Percentiles rank a stretch among this genome's conserved stretches.
phyloP scores from a whole-genome alignment of 2,329 filamentous ascomycete species.

The Verticillium nonalfalfae region DNA sequence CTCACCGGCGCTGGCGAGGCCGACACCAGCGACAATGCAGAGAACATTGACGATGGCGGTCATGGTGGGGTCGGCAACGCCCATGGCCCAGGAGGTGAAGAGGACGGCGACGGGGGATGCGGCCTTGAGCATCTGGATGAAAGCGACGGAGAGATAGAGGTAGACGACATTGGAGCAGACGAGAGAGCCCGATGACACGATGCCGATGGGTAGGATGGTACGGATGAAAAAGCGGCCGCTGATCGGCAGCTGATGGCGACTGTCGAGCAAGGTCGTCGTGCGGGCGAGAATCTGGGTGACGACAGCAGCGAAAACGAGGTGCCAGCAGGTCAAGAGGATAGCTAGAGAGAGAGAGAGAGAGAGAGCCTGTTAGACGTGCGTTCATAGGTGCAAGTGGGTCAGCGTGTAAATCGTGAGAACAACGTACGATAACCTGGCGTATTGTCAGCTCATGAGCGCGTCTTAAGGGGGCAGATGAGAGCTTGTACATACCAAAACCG shows the following conservation, averaged over 20 bases:
- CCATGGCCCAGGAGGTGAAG: slow-evolving; percentile 79
- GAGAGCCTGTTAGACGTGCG: slow-evolving; percentile 7
- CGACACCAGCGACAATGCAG: slow-evolving; percentile 86
- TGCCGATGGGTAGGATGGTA: slow-evolving; percentile 86
- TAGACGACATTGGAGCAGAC: slow-evolving; percentile 96
- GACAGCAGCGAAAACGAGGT: slow-evolving; percentile 83
- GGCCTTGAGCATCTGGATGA: slow-evolving; percentile 99
- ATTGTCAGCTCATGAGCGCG: not conserved
- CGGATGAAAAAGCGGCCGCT: slow-evolving; percentile 86
- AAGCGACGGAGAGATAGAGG: slow-evolving; percentile 87
- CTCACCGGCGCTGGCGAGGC: slow-evolving; percentile 90
- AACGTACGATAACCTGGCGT: slow-evolving; percentile 5
- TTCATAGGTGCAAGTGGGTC: not conserved
- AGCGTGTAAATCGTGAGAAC: not conserved
- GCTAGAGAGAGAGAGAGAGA: slow-evolving; percentile 17
- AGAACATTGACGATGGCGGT: slow-evolving; percentile 88
- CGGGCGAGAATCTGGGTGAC: slow-evolving; percentile 91
- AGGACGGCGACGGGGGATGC: slow-evolving; percentile 87
- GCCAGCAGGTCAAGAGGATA: slow-evolving; percentile 89
- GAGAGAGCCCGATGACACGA: slow-evolving; percentile 92
- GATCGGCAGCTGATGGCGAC: slow-evolving; percentile 94
- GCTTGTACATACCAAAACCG: slow-evolving; percentile 56
- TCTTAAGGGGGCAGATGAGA: not conserved
- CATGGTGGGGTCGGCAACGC: slow-evolving; percentile 74
- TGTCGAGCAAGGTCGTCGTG: slow-evolving; percentile 83